Percentiles rank a stretch among this genome's conserved stretches.
phyloP scores from a whole-genome alignment of 179 eudicot species.

The Drosera spatulata region DNA sequence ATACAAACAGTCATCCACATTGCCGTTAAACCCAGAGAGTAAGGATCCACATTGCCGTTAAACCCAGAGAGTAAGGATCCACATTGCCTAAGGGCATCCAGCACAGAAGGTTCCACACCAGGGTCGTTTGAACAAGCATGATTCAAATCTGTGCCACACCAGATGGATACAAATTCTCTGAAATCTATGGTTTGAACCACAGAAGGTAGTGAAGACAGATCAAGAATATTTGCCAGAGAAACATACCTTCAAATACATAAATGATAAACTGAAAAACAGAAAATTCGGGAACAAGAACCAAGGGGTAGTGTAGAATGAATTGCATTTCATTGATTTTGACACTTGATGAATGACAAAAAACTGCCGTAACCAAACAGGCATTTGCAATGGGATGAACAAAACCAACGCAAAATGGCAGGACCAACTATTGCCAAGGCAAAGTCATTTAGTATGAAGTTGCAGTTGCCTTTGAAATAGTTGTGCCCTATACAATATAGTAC shows the following conservation, averaged over 20 bases:
- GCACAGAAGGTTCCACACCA: constrained; percentile 17
- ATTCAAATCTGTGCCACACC: constrained; percentile 51
- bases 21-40: constrained; percentile 52
- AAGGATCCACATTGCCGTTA: constrained; percentile 45
- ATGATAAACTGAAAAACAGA: background rate
- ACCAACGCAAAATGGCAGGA: too few relatives aligned
- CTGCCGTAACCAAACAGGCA: too few relatives aligned
- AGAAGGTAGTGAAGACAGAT: constrained; percentile 40
- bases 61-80: constrained; percentile 41
- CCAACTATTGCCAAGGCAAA: too few relatives aligned
- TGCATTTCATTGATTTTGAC: too few relatives aligned
- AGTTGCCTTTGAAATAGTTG: too few relatives aligned
- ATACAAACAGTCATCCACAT: constrained; percentile 40
- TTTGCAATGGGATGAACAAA: too few relatives aligned
- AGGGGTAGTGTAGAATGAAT: too few relatives aligned
- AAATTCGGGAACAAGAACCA: background rate
- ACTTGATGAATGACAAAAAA: too few relatives aligned
- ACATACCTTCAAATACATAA: constrained; percentile 50
- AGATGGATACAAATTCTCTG: constrained; percentile 21
- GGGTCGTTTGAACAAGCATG: constrained; percentile 36
- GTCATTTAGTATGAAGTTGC: too few relatives aligned
- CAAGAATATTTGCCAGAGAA: constrained; percentile 72
- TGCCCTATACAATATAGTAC: too few relatives aligned
- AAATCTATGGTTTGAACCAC: constrained; percentile 15
- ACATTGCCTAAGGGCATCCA: constrained; percentile 45